Percentiles rank a stretch among this genome's conserved stretches.
These are phyloP conservation scores for Xylaria polymorpha DNA, from an alignment of 2,329 filamentous ascomycete species.

Conservation along the genomic window DNA sequence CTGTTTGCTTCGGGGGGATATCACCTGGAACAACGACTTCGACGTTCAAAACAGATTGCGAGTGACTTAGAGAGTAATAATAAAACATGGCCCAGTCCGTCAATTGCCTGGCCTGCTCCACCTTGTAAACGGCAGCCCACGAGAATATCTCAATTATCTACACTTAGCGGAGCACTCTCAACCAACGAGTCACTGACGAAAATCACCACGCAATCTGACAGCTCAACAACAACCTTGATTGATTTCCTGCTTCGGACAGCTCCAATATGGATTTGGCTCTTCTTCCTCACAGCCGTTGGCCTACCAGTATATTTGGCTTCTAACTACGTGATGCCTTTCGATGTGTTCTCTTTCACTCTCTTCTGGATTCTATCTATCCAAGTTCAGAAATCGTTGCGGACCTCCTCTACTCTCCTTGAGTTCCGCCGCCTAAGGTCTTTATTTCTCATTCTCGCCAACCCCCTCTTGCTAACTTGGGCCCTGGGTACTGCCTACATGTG, in stretches of 20 bases:
- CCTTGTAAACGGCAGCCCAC: slow-evolving; percentile 33
- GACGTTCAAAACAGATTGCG: slow-evolving; percentile 34
- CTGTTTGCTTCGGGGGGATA: slow-evolving; percentile 42
- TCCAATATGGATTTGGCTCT: slow-evolving; percentile 47
- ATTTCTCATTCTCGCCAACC: slow-evolving; percentile 47
- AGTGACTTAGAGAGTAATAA: slow-evolving; percentile 43
- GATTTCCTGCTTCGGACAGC: slow-evolving; percentile 43
- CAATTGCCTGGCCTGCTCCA: slow-evolving; percentile 43
- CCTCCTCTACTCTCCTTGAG: slow-evolving; percentile 36
- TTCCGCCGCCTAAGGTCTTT: slow-evolving; percentile 36
- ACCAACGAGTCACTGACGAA: slow-evolving; percentile 38
- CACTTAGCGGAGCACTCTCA: slow-evolving; percentile 33
- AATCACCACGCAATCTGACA: slow-evolving; percentile 18
- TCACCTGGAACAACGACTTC: slow-evolving; percentile 43
- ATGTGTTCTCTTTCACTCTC: slow-evolving; percentile 45
- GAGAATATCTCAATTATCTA: slow-evolving; percentile 35
- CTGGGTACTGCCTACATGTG: slow-evolving; percentile 49
- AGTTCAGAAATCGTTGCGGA: slow-evolving; percentile 45
- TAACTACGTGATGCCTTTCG: slow-evolving; percentile 46
- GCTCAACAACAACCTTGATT: slow-evolving; percentile 21
- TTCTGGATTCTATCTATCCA: slow-evolving; percentile 47
- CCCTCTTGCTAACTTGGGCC: slow-evolving; percentile 45
- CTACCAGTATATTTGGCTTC: slow-evolving; percentile 45
- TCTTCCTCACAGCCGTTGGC: slow-evolving; percentile 44
- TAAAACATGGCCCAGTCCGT: slow-evolving; percentile 44